Conservation (phyloP, 306 rosid species). For the Luffa acutangula region DNA sequence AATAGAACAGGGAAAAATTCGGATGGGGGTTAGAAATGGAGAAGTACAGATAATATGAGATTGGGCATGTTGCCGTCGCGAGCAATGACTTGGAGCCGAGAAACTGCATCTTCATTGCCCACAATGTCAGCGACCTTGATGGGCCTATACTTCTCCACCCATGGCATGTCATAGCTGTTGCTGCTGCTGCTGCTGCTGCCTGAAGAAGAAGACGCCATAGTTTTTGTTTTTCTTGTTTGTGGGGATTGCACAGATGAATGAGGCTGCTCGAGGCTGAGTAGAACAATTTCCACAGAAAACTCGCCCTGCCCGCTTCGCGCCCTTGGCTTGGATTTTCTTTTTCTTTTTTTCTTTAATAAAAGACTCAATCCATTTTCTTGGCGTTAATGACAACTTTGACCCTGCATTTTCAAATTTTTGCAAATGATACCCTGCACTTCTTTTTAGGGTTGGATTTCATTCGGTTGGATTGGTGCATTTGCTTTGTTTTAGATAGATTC, state of each 20-base stretch:
- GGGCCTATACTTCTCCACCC: slow-evolving; percentile 98
- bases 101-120: slow-evolving; percentile 84
- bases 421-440: not conserved
- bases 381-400: not conserved
- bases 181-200: slow-evolving; percentile 11
- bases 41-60: slow-evolving; percentile 51
- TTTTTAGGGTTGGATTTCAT: no score
- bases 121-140: slow-evolving; percentile 68
- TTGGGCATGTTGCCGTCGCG: slow-evolving; percentile 98
- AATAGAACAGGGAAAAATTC: not conserved
- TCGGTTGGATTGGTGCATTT: no score
- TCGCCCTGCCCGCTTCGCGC: not conserved
- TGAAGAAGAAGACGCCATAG: slow-evolving; percentile 55
- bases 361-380: not conserved
- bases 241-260: not conserved
- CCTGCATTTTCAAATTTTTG: not conserved
- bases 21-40: not conserved
- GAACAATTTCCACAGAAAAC: not conserved
- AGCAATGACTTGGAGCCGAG: slow-evolving; percentile 83
- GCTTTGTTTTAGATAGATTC: no score
- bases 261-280: not conserved
- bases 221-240: not conserved
- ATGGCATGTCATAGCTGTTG: slow-evolving; percentile 58
- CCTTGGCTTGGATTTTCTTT: not conserved
- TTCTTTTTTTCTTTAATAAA: not conserved